A percentile compares a stretch with the other conserved stretches of the same genome.
phyloP scores from a whole-genome alignment of 306 rosid species.

The Oxytropis ochrocephala region DNA sequence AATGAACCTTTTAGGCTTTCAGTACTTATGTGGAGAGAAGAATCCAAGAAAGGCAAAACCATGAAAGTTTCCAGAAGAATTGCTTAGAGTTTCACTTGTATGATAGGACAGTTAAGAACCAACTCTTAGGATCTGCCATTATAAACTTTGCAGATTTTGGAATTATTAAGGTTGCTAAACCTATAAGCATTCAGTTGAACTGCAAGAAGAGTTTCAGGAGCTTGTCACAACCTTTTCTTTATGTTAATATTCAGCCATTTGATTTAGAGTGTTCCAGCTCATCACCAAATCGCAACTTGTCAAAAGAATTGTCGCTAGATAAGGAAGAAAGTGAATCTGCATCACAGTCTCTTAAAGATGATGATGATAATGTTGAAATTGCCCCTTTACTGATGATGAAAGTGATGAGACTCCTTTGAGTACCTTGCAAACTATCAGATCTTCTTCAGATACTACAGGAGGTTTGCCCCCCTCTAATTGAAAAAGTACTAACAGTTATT shows the following conservation, averaged over 20 bases:
- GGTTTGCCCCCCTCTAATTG: constrained; percentile 35
- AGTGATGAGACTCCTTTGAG: constrained; percentile 35
- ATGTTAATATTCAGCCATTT: constrained; percentile 55
- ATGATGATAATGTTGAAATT: constrained; percentile 41
- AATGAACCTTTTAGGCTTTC: constrained; percentile 54
- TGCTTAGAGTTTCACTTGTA: constrained; percentile 56
- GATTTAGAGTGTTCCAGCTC: constrained; percentile 46
- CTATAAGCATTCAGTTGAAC: constrained; percentile 37
- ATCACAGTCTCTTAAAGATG: constrained; percentile 42
- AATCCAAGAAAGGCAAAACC: constrained; percentile 43
- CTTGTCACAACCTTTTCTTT: constrained; percentile 49
- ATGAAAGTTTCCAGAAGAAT: constrained; percentile 56
- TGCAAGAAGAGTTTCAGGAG: constrained; percentile 56
- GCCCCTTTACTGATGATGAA: constrained; percentile 69
- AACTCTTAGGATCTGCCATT: constrained; percentile 53
- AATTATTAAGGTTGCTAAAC: constrained; percentile 34
- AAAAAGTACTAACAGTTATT: constrained; percentile 27
- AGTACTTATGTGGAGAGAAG: constrained; percentile 37
- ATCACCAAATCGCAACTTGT: constrained; percentile 45
- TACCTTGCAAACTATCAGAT: constrained; percentile 27
- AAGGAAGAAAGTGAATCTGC: constrained; percentile 46
- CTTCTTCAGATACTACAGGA: constrained; percentile 38
- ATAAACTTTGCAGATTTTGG: constrained; percentile 74
- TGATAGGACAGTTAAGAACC: constrained; percentile 56
- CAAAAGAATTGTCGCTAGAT: constrained; percentile 43